phyloP scores from a whole-genome alignment of 2,329 filamentous ascomycete species.

The Exophiala alcalophila region DNA sequence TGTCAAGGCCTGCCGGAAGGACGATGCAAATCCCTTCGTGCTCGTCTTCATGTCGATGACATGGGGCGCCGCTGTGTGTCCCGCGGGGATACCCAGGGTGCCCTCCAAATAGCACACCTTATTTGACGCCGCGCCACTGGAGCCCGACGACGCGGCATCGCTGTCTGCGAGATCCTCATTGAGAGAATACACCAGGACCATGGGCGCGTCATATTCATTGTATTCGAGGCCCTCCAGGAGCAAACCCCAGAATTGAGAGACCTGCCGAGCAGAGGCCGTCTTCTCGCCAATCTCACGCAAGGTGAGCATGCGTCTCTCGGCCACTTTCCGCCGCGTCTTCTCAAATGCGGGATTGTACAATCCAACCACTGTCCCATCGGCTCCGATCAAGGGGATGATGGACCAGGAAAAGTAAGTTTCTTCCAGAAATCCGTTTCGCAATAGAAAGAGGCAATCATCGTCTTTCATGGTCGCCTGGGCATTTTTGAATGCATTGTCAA shows the following conservation, averaged over 20 bases:
- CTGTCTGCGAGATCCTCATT: slow-evolving; percentile 64
- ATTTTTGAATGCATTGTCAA: slow-evolving; percentile 63
- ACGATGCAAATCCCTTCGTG: slow-evolving; percentile 70
- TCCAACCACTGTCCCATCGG: slow-evolving; percentile 70
- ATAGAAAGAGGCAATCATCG: slow-evolving; percentile 72
- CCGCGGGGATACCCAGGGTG: slow-evolving; percentile 63
- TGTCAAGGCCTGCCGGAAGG: slow-evolving; percentile 73
- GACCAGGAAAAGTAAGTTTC: slow-evolving; percentile 78
- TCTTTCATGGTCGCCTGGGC: slow-evolving; percentile 82
- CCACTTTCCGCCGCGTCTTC: slow-evolving; percentile 73
- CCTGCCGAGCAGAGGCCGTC: slow-evolving; percentile 68
- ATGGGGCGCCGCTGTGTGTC: slow-evolving; percentile 59
- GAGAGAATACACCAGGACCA: slow-evolving; percentile 74
- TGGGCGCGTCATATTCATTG: slow-evolving; percentile 73
- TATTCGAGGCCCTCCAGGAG: slow-evolving; percentile 67
- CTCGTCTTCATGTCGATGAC: slow-evolving; percentile 67
- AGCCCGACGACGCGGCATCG: slow-evolving; percentile 69
- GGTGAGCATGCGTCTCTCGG: slow-evolving; percentile 75
- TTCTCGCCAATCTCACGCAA: slow-evolving; percentile 73
- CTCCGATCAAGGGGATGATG: slow-evolving; percentile 72
- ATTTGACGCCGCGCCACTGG: slow-evolving; percentile 60
- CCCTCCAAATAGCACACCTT: slow-evolving; percentile 70
- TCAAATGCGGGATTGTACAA: slow-evolving; percentile 80
- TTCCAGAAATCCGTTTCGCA: slow-evolving; percentile 64
- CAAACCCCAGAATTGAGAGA: slow-evolving; percentile 70